Evolutionary conservation across 106 monocot species (phyloP).

Genomic region (Amphibolis antarctica): DNA sequence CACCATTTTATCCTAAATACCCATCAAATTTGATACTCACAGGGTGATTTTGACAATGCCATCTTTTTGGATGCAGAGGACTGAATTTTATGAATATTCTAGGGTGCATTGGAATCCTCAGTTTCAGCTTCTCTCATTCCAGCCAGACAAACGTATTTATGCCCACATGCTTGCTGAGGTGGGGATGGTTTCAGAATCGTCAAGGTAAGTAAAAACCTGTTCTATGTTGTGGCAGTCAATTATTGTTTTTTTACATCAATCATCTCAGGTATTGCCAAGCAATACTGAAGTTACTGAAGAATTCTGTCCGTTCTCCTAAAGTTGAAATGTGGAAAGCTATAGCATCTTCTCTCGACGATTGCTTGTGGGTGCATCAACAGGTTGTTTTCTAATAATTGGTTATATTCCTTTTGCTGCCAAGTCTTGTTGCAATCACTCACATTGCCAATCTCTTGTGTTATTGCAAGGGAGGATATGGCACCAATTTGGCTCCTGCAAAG

Average conservation of each 20-base stretch:
- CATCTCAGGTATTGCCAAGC: conserved; percentile 81
- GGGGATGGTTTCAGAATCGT: conserved; percentile 79
- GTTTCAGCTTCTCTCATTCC: conserved; percentile 70
- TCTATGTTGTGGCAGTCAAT: background rate
- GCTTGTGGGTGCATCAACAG: conserved; percentile 81
- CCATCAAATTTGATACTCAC: background rate
- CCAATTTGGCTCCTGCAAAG: conserved; percentile 74
- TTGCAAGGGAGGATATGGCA: conserved; percentile 64
- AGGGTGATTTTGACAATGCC: background rate
- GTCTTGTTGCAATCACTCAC: background rate
- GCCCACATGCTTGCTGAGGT: conserved; percentile 92
- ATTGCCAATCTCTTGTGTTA: background rate
- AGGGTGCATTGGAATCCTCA: conserved; percentile 96
- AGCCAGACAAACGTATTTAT: conserved; percentile 92
- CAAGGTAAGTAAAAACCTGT: conserved; percentile 31
- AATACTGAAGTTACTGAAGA: conserved; percentile 60
- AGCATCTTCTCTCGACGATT: conserved; percentile 74
- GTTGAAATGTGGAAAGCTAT: conserved; percentile 63
- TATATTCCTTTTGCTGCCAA: background rate
- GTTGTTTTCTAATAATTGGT: conserved; percentile 12
- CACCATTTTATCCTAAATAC: conserved; percentile 1
- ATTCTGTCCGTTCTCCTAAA: conserved; percentile 60
- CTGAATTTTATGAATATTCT: conserved; percentile 89
- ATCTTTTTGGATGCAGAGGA: conserved; percentile 40
- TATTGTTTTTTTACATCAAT: background rate